Evolutionary conservation across 2,329 filamentous ascomycete species (phyloP), one percentile per base, ranked within the genome.

Genomic region (Microdochium nivale): DNA sequence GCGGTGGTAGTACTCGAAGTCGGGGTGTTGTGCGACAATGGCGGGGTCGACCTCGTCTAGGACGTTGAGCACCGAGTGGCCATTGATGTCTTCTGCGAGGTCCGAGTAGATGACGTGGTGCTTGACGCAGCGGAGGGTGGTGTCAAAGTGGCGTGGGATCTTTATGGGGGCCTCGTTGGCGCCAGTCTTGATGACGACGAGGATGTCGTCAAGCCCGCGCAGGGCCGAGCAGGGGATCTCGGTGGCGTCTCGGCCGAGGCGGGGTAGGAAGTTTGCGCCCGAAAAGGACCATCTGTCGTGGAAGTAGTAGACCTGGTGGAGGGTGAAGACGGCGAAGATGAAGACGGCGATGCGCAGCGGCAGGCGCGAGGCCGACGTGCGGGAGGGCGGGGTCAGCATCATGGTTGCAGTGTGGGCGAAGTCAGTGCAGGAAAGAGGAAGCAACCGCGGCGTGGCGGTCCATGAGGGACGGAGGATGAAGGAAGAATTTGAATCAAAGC

Each of bases 21-120:
- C 76, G 1, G 69, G 63, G 50, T 77, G 65, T 3, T 61, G 63
- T 4, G 62, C 54, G 50, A 66, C 64, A 10, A 74, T 64, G 0
- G 65, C 62, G 14, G 60, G 62, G 62, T 63, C 66, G 50, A 80
- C 68, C 19, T 68, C 65, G 19, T 67, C 67, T 8, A 81, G 67
- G 23, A 72, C 75, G 61, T 81, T 75, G 59, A 78, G 63, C 30
- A 79, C 63, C 16, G 67, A 67, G 44, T 75, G 67, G 27, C 78
- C 77, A 11, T 71, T 67, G 48, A 82, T 73, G 9, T 70, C 63
- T 60, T 79, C 73, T 25, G 74, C 71, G 51, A 77, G 77, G 62
- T 83, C 80, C 54, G 79, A 83, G 65, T 80, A 81, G 58, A 84
- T 75, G 49, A 75, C 71, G 50, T 74, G 77, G 61, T 80, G 67